Evolutionary conservation across 805 yeast genomes (phyloP).

Genomic region (Ogataea polymorpha): DNA sequence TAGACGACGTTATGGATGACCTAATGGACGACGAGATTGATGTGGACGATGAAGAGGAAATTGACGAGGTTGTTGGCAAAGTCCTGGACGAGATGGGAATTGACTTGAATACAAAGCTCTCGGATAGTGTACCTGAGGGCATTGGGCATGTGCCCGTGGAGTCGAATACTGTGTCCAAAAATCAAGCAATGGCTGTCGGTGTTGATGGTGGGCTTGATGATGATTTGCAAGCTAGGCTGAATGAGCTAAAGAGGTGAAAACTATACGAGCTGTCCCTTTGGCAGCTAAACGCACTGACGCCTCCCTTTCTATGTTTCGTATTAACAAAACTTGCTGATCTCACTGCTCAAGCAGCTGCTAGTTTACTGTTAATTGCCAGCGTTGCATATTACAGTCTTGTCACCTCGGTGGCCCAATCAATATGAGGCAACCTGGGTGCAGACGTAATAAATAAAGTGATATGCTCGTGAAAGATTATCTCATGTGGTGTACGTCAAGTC

Average conservation of each 20-base stretch:
- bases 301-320: no score
- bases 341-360: no score
- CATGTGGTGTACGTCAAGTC: no score
- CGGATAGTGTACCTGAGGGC: constrained; percentile 41
- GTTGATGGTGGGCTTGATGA: constrained; percentile 55
- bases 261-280: no score
- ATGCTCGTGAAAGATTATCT: no score
- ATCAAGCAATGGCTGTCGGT: constrained; percentile 31
- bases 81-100: constrained; percentile 96
- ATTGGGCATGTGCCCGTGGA: constrained; percentile 10
- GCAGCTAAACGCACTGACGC: no score
- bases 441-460: no score
- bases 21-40: constrained; percentile 89
- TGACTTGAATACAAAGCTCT: constrained; percentile 56
- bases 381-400: no score
- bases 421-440: no score
- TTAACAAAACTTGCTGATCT: no score
- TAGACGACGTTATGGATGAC: constrained; percentile 97
- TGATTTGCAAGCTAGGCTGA: constrained; percentile 83
- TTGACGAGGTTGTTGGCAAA: constrained; percentile 85
- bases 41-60: constrained; percentile 77
- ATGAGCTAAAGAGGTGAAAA: constrained; percentile 63
- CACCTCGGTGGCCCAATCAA: no score
- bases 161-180: constrained; percentile 7
- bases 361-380: no score